Conservation (phyloP, 192 early-diverging fungal species). For the Fimicolochytrium jonesii region DNA sequence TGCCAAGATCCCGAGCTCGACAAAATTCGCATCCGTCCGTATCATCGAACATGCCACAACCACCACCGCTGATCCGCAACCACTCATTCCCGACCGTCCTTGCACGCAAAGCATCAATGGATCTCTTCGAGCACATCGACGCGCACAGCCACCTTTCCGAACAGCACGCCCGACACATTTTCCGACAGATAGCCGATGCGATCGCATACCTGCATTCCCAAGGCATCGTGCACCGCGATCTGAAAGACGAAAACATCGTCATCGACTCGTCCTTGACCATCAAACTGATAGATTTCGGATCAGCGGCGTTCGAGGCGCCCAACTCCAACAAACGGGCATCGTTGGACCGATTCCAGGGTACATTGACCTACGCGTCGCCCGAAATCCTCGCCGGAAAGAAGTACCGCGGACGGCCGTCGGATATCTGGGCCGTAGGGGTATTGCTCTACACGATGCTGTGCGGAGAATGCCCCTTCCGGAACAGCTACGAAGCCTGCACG, state of each 20-base stretch:
- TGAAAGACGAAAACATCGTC: conserved; percentile 71
- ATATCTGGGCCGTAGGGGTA: conserved; percentile 72
- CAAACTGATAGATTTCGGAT: conserved; percentile 68
- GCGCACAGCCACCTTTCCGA: conserved; percentile 61
- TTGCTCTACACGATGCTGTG: conserved; percentile 46
- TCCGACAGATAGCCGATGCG: conserved; percentile 64
- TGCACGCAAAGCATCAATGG: conserved; percentile 24
- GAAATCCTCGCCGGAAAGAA: conserved; percentile 58
- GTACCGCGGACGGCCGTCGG: conserved; percentile 63
- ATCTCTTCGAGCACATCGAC: conserved; percentile 67
- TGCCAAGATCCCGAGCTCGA: too few species aligned
- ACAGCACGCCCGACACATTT: conserved; percentile 57
- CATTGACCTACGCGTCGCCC: conserved; percentile 54
- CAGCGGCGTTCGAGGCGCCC: conserved; percentile 34
- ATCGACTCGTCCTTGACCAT: conserved; percentile 38
- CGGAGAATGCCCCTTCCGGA: conserved; percentile 59
- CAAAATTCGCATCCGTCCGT: not conserved
- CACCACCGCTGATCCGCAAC: conserved; percentile 5
- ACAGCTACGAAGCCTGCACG: conserved; percentile 9
- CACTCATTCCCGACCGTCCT: conserved; percentile 5
- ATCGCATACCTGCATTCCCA: conserved; percentile 58
- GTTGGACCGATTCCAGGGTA: conserved; percentile 50
- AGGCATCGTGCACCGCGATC: conserved; percentile 72
- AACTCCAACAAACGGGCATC: conserved; percentile 8
- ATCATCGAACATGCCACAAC: not conserved